Percentiles rank a stretch among this genome's conserved stretches.
These are phyloP conservation scores for Arxiozyma slooffiae DNA, from an alignment of 1,139 yeast genomes.

Conservation along the genomic window DNA sequence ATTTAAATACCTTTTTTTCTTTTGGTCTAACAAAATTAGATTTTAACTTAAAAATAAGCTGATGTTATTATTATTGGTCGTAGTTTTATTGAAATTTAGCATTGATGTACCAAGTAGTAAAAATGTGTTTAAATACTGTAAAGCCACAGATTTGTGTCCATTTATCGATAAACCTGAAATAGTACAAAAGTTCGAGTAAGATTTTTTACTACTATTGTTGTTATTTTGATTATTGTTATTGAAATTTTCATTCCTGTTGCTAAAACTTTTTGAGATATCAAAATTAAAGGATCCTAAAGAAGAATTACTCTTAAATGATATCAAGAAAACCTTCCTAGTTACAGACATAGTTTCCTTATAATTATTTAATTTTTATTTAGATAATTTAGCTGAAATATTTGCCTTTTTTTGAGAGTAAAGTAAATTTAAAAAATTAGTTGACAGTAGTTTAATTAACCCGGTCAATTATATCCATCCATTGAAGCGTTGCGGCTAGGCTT, in stretches of 20 bases:
- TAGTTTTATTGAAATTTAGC: background rate
- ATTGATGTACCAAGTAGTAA: constrained; percentile 22
- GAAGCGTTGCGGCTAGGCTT: background rate
- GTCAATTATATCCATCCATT: constrained; percentile 15
- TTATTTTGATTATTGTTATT: background rate
- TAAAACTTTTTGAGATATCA: background rate
- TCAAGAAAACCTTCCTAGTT: constrained; percentile 25
- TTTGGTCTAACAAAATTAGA: constrained; percentile 29
- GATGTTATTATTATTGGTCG: constrained; percentile 1
- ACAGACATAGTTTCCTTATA: constrained; percentile 29
- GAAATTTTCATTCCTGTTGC: background rate
- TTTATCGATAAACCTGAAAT: background rate
- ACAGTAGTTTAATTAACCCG: constrained; percentile 36
- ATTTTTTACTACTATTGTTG: constrained; percentile 1
- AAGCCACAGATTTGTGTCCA: constrained; percentile 34
- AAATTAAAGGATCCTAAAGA: constrained; percentile 11
- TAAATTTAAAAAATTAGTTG: constrained; percentile 50
- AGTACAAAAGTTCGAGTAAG: background rate
- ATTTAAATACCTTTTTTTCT: constrained; percentile 55
- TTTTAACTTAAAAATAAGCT: background rate
- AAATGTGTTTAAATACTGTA: constrained; percentile 33
- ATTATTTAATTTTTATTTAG: constrained; percentile 36
- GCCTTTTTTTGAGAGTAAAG: constrained; percentile 64
- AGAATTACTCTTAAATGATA: constrained; percentile 20
- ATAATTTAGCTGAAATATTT: constrained; percentile 46